These are phyloP conservation scores for Penicillium sp. DNA, from an alignment of 2,329 filamentous ascomycete species.

Conservation along the genomic window DNA sequence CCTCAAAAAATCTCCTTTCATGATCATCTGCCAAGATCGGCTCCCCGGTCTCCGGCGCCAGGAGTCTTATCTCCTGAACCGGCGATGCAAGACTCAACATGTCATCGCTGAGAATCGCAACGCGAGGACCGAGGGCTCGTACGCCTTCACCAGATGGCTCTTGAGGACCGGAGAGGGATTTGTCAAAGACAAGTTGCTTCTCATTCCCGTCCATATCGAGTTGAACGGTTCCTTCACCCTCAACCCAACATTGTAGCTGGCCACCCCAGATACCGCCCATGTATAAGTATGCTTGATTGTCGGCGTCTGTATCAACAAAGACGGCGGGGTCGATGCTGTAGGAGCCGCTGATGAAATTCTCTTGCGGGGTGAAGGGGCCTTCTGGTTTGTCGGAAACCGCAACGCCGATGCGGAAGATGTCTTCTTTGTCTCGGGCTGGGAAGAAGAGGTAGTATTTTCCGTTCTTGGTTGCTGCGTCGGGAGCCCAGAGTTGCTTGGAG, in stretches of 20 bases:
- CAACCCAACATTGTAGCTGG: constrained; percentile 72
- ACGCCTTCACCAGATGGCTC: constrained; percentile 61
- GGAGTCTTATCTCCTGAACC: constrained; percentile 63
- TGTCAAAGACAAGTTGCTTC: constrained; percentile 53
- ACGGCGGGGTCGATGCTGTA: constrained; percentile 77
- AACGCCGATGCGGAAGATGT: constrained; percentile 74
- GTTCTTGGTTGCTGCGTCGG: constrained; percentile 69
- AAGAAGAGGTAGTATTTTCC: constrained; percentile 77
- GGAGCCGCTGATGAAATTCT: constrained; percentile 65
- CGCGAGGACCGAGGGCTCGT: constrained; percentile 65
- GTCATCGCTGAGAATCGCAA: constrained; percentile 63
- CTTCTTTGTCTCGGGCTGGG: constrained; percentile 70
- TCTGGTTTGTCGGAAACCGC: constrained; percentile 64
- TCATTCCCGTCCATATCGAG: constrained; percentile 23
- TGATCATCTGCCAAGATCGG: constrained; percentile 68
- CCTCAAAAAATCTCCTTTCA: constrained; percentile 76
- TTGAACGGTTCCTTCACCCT: constrained; percentile 47
- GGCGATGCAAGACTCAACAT: constrained; percentile 63
- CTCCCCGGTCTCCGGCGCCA: constrained; percentile 60
- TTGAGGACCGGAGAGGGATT: constrained; percentile 55
- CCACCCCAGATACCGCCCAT: constrained; percentile 82
- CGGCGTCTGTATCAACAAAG: constrained; percentile 67
- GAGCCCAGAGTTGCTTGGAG: constrained; percentile 77
- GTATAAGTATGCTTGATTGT: constrained; percentile 65
- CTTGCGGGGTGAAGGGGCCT: constrained; percentile 69